Percentiles rank a stretch among this genome's conserved stretches.
These are phyloP conservation scores for Grosmannia serpens DNA, from an alignment of 2,329 filamentous ascomycete genomes.

Conservation along the genomic window DNA sequence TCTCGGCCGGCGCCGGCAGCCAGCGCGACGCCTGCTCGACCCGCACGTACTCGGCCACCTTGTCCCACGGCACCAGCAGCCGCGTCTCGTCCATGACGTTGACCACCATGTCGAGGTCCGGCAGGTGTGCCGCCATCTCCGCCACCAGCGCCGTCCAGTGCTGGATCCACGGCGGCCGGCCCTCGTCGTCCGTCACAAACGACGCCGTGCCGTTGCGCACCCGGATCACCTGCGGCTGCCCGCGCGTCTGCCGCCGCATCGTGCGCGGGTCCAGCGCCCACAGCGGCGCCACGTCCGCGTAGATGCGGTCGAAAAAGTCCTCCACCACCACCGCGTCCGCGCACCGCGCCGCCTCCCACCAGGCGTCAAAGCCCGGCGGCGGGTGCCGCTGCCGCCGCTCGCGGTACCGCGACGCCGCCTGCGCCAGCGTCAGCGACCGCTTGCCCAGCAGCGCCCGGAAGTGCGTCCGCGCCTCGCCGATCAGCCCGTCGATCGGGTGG, in stretches of 20 bases:
- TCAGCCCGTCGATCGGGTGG: constrained; percentile 35
- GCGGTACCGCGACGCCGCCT: constrained; percentile 34
- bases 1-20: constrained; percentile 27
- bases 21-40: constrained; percentile 33
- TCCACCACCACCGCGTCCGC: constrained; percentile 32
- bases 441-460: constrained; percentile 23
- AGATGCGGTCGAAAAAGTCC: constrained; percentile 41
- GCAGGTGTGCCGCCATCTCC: constrained; percentile 41
- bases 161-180: constrained; percentile 32
- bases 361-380: constrained; percentile 35
- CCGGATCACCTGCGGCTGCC: constrained; percentile 31
- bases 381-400: constrained; percentile 34
- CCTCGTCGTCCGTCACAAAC: constrained; percentile 26
- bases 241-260: constrained; percentile 14
- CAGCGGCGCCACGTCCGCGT: constrained; percentile 40
- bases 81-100: constrained; percentile 54
- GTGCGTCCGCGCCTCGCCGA: constrained; percentile 26
- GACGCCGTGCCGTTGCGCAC: constrained; percentile 33
- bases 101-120: constrained; percentile 56
- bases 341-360: constrained; percentile 32
- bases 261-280: constrained; percentile 36
- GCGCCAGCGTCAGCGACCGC: constrained; percentile 28
- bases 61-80: constrained; percentile 46
- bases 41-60: constrained; percentile 36
- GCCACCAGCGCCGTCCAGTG: constrained; percentile 37